Evolutionary conservation across 2,329 filamentous ascomycete genomes (phyloP), one percentile per base, ranked within the genome.

Genomic region (Penicillium sp.): DNA sequence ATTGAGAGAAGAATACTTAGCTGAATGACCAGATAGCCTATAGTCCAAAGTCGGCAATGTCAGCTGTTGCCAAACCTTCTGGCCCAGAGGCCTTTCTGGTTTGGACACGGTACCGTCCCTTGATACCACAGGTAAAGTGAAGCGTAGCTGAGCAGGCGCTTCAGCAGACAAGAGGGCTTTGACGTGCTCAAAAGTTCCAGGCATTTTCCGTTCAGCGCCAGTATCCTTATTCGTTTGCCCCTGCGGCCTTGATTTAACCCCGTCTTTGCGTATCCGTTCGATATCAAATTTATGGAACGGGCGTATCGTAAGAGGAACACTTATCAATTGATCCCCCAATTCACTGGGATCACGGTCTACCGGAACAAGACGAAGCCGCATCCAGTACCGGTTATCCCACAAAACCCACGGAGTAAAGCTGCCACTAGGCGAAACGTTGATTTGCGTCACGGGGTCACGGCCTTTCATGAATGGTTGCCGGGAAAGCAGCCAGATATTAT

Each of bases 361-460:
- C 2, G 58, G 46, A 5, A 61, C 52, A 18, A 79, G 72, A 29
- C 67, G 63, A 12, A 84, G 52, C 2, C 73, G 75, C 46, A 85
- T 72, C 83, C 83, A 86, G 66, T 75, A 84, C 21, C 83, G 75
- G 45, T 77, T 74, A 61, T 85, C 82, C 74, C 81, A 85, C 16
- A 86, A 49, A 18, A 37, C 29, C 40, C 46, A 29, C 29, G n/a
- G 27, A 13, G 41, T 46, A 10, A 46, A 46, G 39, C 18, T 39
- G 31, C 31, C n/a, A 25, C 21, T 8, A 29, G 45, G n/a, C 1
- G 66, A 56, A 23, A 68, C 37, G 5, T 60, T 50, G 16, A 70
- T 21, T 10, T 53, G 46, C 10, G 61, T 52, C 13, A 60, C 54
- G 2, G 71, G 66, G 4, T 62, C 54, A 13, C 63, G 56, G 27